These are phyloP conservation scores for Phytopythium chamaehyphon DNA, from an alignment of 352 stramenopile species.

Conservation along the genomic window DNA sequence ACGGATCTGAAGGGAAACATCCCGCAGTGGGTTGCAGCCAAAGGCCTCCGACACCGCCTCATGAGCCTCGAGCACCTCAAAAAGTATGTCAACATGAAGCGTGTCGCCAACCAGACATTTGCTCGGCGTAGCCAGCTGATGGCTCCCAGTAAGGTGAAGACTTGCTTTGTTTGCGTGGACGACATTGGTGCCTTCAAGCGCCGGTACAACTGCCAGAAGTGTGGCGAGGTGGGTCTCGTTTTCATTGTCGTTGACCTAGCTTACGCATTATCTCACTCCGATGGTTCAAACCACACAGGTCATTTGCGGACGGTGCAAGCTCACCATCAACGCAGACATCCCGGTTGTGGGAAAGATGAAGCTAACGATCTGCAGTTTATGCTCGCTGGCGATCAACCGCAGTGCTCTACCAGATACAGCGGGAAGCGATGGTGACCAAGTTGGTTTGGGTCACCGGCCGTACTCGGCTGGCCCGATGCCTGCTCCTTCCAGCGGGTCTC, in stretches of 20 bases:
- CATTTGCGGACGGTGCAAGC: constrained; percentile 69
- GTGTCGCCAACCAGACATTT: constrained; percentile 70
- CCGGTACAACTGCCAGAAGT: constrained; percentile 85
- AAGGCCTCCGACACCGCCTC: constrained; percentile 52
- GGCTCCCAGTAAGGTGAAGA: constrained; percentile 64
- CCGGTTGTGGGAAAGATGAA: constrained; percentile 84
- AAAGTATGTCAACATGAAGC: constrained; percentile 81
- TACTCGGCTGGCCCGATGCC: constrained; percentile 34
- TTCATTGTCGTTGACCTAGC: not conserved
- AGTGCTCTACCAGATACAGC: constrained; percentile 46
- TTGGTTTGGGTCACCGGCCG: constrained; percentile 28
- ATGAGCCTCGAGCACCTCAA: constrained; percentile 78
- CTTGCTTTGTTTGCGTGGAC: constrained; percentile 76
- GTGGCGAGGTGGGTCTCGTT: constrained; percentile 41
- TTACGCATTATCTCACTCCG: constrained; percentile 1
- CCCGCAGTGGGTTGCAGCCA: constrained; percentile 58
- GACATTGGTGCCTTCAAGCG: constrained; percentile 78
- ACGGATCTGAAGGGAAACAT: constrained; percentile 79
- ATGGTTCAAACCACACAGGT: constrained; percentile 17
- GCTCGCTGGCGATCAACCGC: constrained; percentile 72
- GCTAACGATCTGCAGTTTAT: constrained; percentile 80
- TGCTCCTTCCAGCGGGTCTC: constrained; percentile 23
- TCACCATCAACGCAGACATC: constrained; percentile 76
- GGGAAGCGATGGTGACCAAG: constrained; percentile 27
- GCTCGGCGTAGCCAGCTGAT: constrained; percentile 60